These are phyloP conservation scores for Fusarium sp. DNA, from an alignment of 2,329 filamentous ascomycete genomes.

Conservation along the genomic window DNA sequence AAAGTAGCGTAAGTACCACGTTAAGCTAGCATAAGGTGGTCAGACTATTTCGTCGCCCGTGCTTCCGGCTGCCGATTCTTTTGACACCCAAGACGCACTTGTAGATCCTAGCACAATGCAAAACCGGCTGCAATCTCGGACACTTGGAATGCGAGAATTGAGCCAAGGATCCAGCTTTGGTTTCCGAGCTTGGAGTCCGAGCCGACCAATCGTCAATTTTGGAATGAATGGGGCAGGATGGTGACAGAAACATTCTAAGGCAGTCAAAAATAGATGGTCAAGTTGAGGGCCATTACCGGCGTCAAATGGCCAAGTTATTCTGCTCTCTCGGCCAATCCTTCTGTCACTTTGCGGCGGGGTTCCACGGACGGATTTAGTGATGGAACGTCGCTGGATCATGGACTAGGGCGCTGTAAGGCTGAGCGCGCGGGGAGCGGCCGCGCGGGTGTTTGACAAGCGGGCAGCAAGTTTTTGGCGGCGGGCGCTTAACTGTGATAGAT, in stretches of 20 bases:
- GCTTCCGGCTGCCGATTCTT: too few species aligned
- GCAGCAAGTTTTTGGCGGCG: neutral
- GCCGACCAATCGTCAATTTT: neutral
- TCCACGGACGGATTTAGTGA: neutral
- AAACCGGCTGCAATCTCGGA: neutral
- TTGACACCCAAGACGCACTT: neutral
- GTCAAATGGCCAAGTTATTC: too few species aligned
- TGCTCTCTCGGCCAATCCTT: too few species aligned
- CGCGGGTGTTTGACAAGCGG: neutral
- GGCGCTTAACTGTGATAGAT: neutral
- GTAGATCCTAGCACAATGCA: neutral
- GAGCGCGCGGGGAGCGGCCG: neutral
- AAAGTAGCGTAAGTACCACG: neutral
- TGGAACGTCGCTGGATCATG: neutral
- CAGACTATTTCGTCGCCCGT: rapidly evolving
- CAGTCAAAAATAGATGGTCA: too few species aligned
- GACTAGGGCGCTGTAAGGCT: neutral
- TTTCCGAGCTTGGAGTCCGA: neutral
- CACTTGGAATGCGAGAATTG: neutral
- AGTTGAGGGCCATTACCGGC: too few species aligned
- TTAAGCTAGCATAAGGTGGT: neutral
- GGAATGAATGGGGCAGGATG: too few species aligned
- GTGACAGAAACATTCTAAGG: too few species aligned
- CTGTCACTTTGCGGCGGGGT: neutral
- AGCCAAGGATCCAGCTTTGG: neutral